Evolutionary conservation across 176 grass and related monocot genomes (phyloP).

Genomic region (Lolium perenne): DNA sequence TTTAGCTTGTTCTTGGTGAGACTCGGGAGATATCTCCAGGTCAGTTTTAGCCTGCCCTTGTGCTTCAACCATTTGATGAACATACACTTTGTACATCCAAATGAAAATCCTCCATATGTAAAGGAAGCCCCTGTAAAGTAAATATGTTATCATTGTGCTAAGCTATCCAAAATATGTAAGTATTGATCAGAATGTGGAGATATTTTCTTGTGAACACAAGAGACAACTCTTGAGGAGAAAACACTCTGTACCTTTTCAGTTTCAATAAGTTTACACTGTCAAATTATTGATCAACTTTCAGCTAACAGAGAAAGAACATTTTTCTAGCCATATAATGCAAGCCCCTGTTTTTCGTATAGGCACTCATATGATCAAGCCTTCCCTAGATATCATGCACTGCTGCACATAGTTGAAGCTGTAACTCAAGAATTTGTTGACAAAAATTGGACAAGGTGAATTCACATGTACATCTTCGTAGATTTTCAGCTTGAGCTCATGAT

Average conservation of each 20-base stretch:
- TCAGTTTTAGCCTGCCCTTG: slow-evolving; percentile 20
- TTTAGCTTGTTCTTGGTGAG: slow-evolving; percentile 49
- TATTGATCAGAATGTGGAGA: not conserved
- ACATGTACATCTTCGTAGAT: not conserved
- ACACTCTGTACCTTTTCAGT: slow-evolving; percentile 5
- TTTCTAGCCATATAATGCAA: not conserved
- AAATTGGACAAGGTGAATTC: not conserved
- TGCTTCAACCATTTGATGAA: slow-evolving; percentile 38
- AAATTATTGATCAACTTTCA: not conserved
- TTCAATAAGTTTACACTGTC: not conserved
- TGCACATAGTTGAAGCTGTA: not conserved
- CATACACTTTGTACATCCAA: slow-evolving; percentile 28
- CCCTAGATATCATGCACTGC: not conserved
- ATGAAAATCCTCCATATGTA: slow-evolving; percentile 17
- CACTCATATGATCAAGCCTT: not conserved
- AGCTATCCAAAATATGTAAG: slow-evolving; percentile 17
- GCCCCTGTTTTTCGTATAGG: not conserved
- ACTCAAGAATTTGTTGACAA: not conserved
- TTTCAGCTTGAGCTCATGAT: not conserved
- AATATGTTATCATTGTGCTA: slow-evolving; percentile 25
- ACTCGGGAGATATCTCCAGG: slow-evolving; percentile 32
- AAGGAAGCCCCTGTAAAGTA: slow-evolving; percentile 37
- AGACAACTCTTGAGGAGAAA: not conserved
- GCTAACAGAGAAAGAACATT: not conserved
- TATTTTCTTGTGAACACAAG: slow-evolving; percentile 20